Percentiles rank a stretch among this genome's conserved stretches.
These are phyloP conservation scores for Lyophyllum semitale DNA, from an alignment of 768 basidiomycete species.

Conservation along the genomic window DNA sequence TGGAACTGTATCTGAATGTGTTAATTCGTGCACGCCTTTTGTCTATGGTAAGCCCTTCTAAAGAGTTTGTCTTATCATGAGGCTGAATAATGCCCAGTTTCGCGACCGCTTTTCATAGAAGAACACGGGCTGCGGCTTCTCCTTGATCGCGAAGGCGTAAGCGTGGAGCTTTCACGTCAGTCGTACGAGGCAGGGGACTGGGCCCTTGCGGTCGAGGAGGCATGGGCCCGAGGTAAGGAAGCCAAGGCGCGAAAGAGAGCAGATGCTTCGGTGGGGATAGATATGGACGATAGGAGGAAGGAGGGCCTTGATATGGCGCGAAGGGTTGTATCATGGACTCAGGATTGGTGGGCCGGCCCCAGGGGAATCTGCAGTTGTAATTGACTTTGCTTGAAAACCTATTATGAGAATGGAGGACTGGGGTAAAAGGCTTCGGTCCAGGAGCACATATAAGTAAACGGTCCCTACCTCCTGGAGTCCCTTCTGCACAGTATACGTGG, in stretches of 20 bases:
- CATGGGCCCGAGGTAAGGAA: conserved; percentile 51
- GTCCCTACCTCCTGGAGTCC: too few species aligned
- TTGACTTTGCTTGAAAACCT: neutral
- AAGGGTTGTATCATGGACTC: conserved; percentile 54
- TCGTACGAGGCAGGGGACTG: conserved; percentile 76
- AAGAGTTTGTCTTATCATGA: neutral
- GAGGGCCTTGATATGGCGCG: conserved; percentile 50
- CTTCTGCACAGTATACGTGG: too few species aligned
- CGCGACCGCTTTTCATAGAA: conserved; percentile 79
- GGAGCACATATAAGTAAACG: too few species aligned
- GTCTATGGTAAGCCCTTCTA: conserved; percentile 61
- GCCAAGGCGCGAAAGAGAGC: conserved; percentile 49
- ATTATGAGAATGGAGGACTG: neutral
- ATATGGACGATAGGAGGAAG: conserved; percentile 38
- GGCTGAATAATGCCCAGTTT: conserved; percentile 42
- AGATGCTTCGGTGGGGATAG: conserved; percentile 36
- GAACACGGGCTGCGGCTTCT: conserved; percentile 74
- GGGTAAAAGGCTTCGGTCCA: neutral
- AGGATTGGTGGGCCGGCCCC: conserved; percentile 28
- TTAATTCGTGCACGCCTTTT: conserved; percentile 76
- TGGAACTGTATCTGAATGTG: conserved; percentile 79
- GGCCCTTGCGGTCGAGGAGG: conserved; percentile 59
- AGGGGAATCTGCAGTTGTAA: neutral
- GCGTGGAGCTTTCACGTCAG: conserved; percentile 64
- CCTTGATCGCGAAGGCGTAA: conserved; percentile 64